Evolutionary conservation across 2,329 filamentous ascomycete genomes (phyloP).

Genomic region (Leptosphaerulina australis): DNA sequence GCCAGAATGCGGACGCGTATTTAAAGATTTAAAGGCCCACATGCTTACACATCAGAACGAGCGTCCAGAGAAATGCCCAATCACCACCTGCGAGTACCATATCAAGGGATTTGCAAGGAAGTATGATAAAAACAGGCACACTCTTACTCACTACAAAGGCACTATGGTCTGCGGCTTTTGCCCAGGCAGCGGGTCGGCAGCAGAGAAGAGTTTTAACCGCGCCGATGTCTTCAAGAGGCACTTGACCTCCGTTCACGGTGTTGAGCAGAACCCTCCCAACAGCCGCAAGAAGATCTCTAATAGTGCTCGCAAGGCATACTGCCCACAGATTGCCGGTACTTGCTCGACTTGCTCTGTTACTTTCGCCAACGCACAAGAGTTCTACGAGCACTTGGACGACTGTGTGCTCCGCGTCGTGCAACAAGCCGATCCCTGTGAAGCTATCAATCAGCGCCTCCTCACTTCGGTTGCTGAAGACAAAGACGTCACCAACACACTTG

Average conservation of each 20-base stretch:
- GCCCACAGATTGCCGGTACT: constrained; percentile 74
- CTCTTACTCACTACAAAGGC: constrained; percentile 93
- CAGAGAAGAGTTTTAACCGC: constrained; percentile 94
- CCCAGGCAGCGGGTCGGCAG: constrained; percentile 82
- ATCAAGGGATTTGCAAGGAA: constrained; percentile 91
- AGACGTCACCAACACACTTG: constrained; percentile 48
- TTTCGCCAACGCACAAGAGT: constrained; percentile 89
- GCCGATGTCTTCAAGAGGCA: constrained; percentile 97
- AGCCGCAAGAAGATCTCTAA: constrained; percentile 74
- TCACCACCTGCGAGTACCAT: constrained; percentile 89
- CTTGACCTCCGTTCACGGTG: constrained; percentile 85
- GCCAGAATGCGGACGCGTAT: constrained; percentile 81
- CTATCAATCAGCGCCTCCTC: constrained; percentile 51
- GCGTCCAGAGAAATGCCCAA: constrained; percentile 92
- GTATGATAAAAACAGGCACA: constrained; percentile 96
- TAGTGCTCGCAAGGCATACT: constrained; percentile 66
- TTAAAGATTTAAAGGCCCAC: constrained; percentile 92
- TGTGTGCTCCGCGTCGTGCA: constrained; percentile 68
- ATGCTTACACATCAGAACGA: constrained; percentile 93
- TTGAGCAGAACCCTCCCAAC: constrained; percentile 92
- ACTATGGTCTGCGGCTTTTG: constrained; percentile 98
- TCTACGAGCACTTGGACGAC: constrained; percentile 91
- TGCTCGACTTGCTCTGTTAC: constrained; percentile 89
- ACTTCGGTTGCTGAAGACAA: constrained; percentile 50
- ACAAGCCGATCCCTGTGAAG: constrained; percentile 51